These are phyloP conservation scores for Passiflora organensis DNA, from an alignment of 345 rosid species.

Conservation along the genomic window DNA sequence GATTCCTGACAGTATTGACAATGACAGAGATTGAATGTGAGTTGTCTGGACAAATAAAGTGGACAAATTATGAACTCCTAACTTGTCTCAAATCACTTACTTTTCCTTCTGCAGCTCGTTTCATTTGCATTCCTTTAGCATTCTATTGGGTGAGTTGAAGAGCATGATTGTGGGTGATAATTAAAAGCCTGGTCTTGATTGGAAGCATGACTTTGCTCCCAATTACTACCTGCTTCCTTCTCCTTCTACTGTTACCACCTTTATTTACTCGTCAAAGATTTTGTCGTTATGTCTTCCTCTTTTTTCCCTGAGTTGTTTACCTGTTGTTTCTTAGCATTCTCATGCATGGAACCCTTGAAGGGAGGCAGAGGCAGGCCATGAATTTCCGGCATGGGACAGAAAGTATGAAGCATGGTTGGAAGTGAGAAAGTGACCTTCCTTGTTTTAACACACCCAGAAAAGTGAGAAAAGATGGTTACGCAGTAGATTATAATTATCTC, in stretches of 20 bases:
- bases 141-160: too few relatives aligned
- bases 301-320: constrained; percentile 6
- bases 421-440: too few relatives aligned
- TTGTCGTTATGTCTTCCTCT: constrained; percentile 17
- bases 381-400: constrained; percentile 52
- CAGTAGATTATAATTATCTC: constrained; percentile 2
- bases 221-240: constrained; percentile 9
- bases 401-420: too few relatives aligned
- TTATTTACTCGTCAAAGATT: constrained; percentile 1
- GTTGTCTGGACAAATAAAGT: too few relatives aligned
- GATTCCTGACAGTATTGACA: too few relatives aligned
- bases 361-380: constrained; percentile 68
- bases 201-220: constrained; percentile 12
- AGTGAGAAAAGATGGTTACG: too few relatives aligned
- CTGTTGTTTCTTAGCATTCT: constrained; percentile 10
- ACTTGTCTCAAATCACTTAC: too few relatives aligned
- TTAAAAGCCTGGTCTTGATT: constrained; percentile 8
- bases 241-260: background rate
- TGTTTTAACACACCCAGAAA: too few relatives aligned
- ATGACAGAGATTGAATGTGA: too few relatives aligned
- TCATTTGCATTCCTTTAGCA: too few relatives aligned
- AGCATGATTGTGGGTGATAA: constrained; percentile 17
- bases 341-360: constrained; percentile 28
- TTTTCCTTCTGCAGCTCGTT: too few relatives aligned
- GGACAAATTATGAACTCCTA: too few relatives aligned